Evolutionary conservation across 331 rosid species (phyloP).

Genomic region (Telfairia occidentalis): DNA sequence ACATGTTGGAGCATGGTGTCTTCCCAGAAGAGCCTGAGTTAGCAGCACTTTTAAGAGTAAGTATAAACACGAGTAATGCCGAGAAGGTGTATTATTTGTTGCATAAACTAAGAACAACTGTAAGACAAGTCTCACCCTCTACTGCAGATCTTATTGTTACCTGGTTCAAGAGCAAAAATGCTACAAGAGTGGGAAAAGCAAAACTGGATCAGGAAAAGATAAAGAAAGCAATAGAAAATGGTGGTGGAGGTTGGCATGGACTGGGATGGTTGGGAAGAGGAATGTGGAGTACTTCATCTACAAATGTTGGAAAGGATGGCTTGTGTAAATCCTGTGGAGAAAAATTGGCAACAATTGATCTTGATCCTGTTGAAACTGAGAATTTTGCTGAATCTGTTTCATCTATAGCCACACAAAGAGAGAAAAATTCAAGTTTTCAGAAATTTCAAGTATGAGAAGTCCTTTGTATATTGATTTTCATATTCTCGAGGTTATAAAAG

Average conservation of each 20-base stretch:
- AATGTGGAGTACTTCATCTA: constrained; percentile 44
- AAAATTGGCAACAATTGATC: constrained; percentile 69
- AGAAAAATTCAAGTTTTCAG: constrained; percentile 59
- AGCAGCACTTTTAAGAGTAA: constrained; percentile 55
- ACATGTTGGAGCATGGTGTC: constrained; percentile 78
- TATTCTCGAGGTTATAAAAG: constrained; percentile 9
- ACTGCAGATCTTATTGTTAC: constrained; percentile 48
- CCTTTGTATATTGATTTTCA: constrained; percentile 4
- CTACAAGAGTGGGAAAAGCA: constrained; percentile 63
- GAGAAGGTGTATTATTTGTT: constrained; percentile 72
- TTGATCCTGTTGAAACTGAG: constrained; percentile 82
- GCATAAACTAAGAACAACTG: constrained; percentile 58
- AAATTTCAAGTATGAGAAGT: constrained; percentile 65
- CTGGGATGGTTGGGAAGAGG: constrained; percentile 92
- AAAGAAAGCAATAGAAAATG: constrained; percentile 47
- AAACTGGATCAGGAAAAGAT: constrained; percentile 50
- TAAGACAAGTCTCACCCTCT: constrained; percentile 47
- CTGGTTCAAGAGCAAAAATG: constrained; percentile 63
- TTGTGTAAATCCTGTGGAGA: constrained; percentile 63
- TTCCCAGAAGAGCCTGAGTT: constrained; percentile 86
- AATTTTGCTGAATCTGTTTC: constrained; percentile 77
- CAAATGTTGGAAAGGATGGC: constrained; percentile 72
- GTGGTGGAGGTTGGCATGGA: constrained; percentile 99
- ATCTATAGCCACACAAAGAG: constrained; percentile 58
- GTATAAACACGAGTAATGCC: constrained; percentile 38